Evolutionary conservation across 345 rosid genomes (phyloP).

Genomic region (Salix viminalis): DNA sequence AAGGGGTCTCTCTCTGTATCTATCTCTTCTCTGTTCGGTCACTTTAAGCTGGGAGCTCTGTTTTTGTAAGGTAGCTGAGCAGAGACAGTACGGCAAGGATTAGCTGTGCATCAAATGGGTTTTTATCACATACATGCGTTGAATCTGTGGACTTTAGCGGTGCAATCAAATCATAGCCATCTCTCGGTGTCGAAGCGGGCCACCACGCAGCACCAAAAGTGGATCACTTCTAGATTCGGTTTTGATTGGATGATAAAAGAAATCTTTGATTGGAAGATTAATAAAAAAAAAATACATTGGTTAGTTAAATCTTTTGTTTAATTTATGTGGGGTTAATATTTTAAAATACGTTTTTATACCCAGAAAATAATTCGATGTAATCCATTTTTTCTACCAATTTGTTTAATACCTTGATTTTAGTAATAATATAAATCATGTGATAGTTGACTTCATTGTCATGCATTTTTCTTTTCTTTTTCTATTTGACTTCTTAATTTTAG

Average conservation of each 20-base stretch:
- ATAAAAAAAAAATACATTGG: not conserved
- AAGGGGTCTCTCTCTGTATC: not conserved
- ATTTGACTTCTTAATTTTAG: too few relatives aligned
- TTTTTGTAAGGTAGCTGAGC: constrained; percentile 6
- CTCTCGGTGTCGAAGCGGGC: not conserved
- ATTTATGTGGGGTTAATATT: too few relatives aligned
- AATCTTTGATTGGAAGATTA: too few relatives aligned
- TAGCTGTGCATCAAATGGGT: constrained; percentile 18
- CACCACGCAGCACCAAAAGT: not conserved
- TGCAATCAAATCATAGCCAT: constrained; percentile 10
- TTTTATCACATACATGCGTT: not conserved
- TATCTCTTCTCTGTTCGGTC: too few relatives aligned
- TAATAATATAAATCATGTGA: too few relatives aligned
- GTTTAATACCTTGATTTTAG: too few relatives aligned
- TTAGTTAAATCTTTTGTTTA: too few relatives aligned
- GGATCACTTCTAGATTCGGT: not conserved
- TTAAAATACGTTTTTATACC: too few relatives aligned
- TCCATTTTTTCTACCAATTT: too few relatives aligned
- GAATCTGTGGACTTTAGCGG: constrained; percentile 1
- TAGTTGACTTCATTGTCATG: too few relatives aligned
- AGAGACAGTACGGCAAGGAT: constrained; percentile 6
- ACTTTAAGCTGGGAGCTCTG: not conserved
- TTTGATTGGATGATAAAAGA: constrained; percentile 2
- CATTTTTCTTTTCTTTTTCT: too few relatives aligned
- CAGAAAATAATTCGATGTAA: too few relatives aligned